Evolutionary conservation across 2,329 filamentous ascomycete genomes (phyloP).

Genomic region (Colletotrichum scovillei): DNA sequence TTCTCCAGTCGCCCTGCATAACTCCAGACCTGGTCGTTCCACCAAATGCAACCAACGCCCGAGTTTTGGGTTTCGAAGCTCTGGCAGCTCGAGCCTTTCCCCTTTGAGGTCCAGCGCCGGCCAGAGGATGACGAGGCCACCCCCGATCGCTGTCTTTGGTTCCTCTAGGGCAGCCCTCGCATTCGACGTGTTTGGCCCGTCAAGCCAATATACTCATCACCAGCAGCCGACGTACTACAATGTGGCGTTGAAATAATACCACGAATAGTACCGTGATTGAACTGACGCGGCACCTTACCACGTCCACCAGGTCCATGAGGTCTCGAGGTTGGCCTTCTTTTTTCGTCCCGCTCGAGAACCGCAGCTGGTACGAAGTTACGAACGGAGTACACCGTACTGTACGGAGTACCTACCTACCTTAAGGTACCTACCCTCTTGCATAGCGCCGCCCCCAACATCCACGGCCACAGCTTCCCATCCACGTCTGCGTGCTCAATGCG

Average conservation of each 20-base stretch:
- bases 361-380: slow-evolving; percentile 1
- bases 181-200: not conserved
- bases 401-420: too few species aligned
- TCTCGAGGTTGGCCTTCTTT: not conserved
- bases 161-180: slow-evolving; percentile 14
- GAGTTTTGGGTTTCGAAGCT: slow-evolving; percentile 35
- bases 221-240: slow-evolving; percentile 23
- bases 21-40: slow-evolving; percentile 32
- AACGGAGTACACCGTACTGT: too few species aligned
- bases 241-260: slow-evolving; percentile 17
- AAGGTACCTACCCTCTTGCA: not conserved
- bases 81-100: slow-evolving; percentile 32
- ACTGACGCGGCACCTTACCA: slow-evolving; percentile 30
- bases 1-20: slow-evolving; percentile 29
- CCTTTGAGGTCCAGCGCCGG: slow-evolving; percentile 22
- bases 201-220: slow-evolving; percentile 22
- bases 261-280: slow-evolving; percentile 13
- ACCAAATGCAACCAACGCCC: slow-evolving; percentile 33
- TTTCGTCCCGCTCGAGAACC: slow-evolving; percentile 17
- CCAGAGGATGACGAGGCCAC: slow-evolving; percentile 32
- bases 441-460: slow-evolving; percentile 8
- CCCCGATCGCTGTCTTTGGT: slow-evolving; percentile 13
- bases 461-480: not conserved
- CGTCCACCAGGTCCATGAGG: not conserved
- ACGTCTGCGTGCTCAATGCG: slow-evolving; percentile 21